These are phyloP conservation scores for Leptosphaerulina australis DNA, from an alignment of 2,329 filamentous ascomycete species.

Conservation along the genomic window DNA sequence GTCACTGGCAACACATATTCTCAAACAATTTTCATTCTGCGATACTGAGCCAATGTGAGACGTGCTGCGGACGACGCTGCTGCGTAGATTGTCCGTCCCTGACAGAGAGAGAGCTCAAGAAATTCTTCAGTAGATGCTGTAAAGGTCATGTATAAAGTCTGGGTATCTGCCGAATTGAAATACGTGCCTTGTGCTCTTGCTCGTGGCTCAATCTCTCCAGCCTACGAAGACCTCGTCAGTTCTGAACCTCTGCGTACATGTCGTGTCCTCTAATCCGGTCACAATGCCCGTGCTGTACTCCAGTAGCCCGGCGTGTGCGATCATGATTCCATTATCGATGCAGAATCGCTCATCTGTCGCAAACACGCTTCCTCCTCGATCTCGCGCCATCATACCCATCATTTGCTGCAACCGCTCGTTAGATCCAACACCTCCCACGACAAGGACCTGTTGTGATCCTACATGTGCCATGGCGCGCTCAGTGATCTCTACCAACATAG, in stretches of 20 bases:
- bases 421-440: slow-evolving; percentile 94
- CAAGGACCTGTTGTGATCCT: slow-evolving; percentile 84
- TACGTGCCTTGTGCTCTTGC: background rate
- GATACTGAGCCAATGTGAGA: background rate
- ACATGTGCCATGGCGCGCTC: slow-evolving; percentile 99
- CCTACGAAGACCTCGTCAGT: slow-evolving; percentile 59
- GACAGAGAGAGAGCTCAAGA: too few relatives aligned
- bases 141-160: background rate
- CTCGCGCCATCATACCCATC: slow-evolving; percentile 95
- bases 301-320: slow-evolving; percentile 90
- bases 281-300: slow-evolving; percentile 81
- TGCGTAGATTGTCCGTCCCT: too few relatives aligned
- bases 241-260: slow-evolving; percentile 63
- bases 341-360: slow-evolving; percentile 97
- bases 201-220: slow-evolving; percentile 52
- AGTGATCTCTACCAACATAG: slow-evolving; percentile 98
- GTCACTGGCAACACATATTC: background rate
- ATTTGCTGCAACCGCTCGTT: slow-evolving; percentile 95
- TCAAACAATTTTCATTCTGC: background rate
- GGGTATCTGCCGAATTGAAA: slow-evolving; percentile 21
- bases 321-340: slow-evolving; percentile 99
- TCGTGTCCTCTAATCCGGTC: slow-evolving; percentile 79
- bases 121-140: too few relatives aligned
- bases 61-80: too few relatives aligned
- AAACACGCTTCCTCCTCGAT: slow-evolving; percentile 87